Evolutionary conservation across 306 rosid genomes (phyloP), one percentile per base, ranked within the genome.

Genomic region (Hippophae rhamnoides): DNA sequence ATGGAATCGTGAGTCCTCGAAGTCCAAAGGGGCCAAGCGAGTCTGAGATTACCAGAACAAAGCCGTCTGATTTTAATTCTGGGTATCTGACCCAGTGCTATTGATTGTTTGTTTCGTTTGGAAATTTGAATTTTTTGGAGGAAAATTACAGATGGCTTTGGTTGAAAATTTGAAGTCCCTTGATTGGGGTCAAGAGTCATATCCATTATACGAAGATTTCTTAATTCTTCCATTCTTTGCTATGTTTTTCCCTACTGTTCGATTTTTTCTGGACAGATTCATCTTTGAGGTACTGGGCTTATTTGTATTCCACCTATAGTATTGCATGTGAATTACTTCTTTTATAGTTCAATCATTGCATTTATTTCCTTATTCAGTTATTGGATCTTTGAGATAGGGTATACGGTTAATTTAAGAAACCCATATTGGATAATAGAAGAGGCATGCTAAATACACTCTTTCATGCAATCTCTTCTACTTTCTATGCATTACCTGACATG

Each of bases 131-230:
- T 66, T 60, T 9, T 11, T 5, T 48, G 18, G 26, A 52, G 41
- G 42, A 43, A 13, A 58, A 18, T 61, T 12, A 42, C 38, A 43
- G 58, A 82, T 84, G 93, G 82, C 58, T 84, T 79, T 80, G 76
- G 13, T 67, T 66, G 78, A 71, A 41, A 54, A 45, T 18, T 41
- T 79, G n/a, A 50, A 51, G 7, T 72, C 76, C 46, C 7, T 73
- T 66, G 78, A 81, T 54, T 87, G 86, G 96, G 75, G 85, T 57
- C 78, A 63, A 3, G 89, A 87, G 72, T 76, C 93, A 2, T 82
- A 78, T 74, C 96, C 98, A 0, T 42, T 67, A 2, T 74, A 72
- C 55, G 68, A 58, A 2, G 98, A 87, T 89, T 87, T 87, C 73
- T 7, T 57, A 52, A 44, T 79, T 64, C 66, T 92, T 45, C 96